Evolutionary conservation across 306 rosid genomes (phyloP), one percentile per base, ranked within the genome.

Genomic region (Prunus campanulata): DNA sequence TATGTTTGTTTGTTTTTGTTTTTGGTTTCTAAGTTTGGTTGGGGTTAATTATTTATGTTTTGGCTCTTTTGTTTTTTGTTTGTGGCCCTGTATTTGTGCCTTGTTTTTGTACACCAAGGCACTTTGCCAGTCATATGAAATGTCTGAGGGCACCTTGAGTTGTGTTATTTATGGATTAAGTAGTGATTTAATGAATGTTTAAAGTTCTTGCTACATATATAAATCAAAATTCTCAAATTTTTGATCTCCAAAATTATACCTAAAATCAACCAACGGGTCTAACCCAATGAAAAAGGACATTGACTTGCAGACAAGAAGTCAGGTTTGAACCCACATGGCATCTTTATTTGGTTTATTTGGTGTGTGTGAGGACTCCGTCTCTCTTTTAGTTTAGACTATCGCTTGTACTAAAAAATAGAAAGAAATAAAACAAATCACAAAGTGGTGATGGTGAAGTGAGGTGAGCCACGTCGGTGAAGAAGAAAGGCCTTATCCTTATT

Each of bases 51-150:
- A 68, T 48, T 44, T 39, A 42, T 80, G 46, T 55, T 27, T 62
- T 48, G 27, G 67, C 35, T 14, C 5, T 62, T 16, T 29, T 15
- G 4, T n/a, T 1, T 62, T 16, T 29, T 15, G 4, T n/a, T 1
- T 55, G 15, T 16, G 20, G 70, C 29, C 57, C 22, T 71, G 52
- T 56, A 52, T 66, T 44, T 72, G 27, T 66, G 78, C 80, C 80
- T 75, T 51, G 66, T 24, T 76, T 79, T 79, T 71, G 54, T 50
- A 49, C n/a, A 39, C 59, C 55, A 46, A 55, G 83, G 86, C 83
- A 18, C 68, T 75, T 68, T 39, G 42, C 75, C 2, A 29, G 55
- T 77, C 55, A 72, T 68, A 35, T 46, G 54, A 66, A 20, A 35
- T 19, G 27, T n/a, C 19, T 0, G 2, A 8, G 66, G 48, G 70